phyloP scores from a whole-genome alignment of 192 early-diverging fungal species.

The Gigaspora rosea region DNA sequence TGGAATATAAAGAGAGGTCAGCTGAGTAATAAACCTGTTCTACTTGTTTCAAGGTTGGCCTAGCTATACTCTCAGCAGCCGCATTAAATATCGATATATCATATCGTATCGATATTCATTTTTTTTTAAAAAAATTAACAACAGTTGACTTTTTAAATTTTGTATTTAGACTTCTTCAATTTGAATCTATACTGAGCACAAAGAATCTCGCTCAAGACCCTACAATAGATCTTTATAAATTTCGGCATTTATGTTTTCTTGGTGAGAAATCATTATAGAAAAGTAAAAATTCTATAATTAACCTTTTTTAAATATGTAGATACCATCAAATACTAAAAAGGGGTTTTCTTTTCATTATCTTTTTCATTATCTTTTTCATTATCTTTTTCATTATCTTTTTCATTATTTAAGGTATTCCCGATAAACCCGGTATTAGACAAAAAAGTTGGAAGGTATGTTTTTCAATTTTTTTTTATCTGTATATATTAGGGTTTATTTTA shows the following conservation, averaged over 20 bases:
- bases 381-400: too few relatives aligned
- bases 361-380: too few relatives aligned
- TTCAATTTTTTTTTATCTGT: too few relatives aligned
- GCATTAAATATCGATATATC: not conserved
- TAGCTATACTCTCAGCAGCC: not conserved
- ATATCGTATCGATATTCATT: not conserved
- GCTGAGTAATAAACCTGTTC: not conserved
- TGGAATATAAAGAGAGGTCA: not conserved
- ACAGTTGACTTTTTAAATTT: not conserved
- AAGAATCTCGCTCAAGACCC: slow-evolving; percentile 23
- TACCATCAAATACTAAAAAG: not conserved
- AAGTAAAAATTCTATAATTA: not conserved
- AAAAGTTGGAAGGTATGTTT: slow-evolving; percentile 75
- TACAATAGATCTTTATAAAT: slow-evolving; percentile 51
- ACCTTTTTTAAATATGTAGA: not conserved
- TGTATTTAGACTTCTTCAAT: slow-evolving; percentile 24
- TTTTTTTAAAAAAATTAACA: not conserved
- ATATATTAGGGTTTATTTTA: not conserved
- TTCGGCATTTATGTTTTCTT: slow-evolving; percentile 59
- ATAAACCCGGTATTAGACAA: slow-evolving; percentile 60
- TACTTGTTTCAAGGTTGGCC: not conserved
- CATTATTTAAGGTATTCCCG: slow-evolving; percentile 64
- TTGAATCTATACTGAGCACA: slow-evolving; percentile 29
- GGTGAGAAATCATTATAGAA: slow-evolving; percentile 38
- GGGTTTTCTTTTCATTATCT: too few relatives aligned